Base-by-base conservation (phyloP, 2,329 filamentous ascomycete genomes). In the Sporothrix mexicana region DNA sequence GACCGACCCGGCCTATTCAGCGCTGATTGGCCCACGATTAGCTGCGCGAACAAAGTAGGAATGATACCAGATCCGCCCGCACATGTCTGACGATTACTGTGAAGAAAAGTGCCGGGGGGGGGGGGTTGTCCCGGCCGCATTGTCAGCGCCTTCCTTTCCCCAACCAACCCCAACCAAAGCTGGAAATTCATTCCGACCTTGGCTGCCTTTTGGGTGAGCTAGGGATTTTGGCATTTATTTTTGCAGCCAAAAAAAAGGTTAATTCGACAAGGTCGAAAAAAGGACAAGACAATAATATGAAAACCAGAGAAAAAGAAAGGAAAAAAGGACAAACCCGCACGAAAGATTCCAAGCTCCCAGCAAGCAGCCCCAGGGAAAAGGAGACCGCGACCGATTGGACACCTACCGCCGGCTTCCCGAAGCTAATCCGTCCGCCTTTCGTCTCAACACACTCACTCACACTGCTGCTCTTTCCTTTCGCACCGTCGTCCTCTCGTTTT, bases 341-440 rank as follows among this genome's bases (percentile, higher is more conserved):
- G 23, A 45, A 45, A 64, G n/a, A 47, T 43, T 43, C 41, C 8
- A 66, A 66, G 61, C 61, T 66, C 41, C 61, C 61, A 64, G 59
- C 41, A 64, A 59, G n/a, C 57, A 53, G 25, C 57, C 59, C 59
- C n/a, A 61, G 43, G 61, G 55, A 49, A 67, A 61, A 23, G 51
- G 62, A 59, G 25, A 55, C 55, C 43, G 30, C 64, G 64, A 61
- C 71, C 64, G 66, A 69, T 68, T 59, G 53, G 45, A 64, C 51
- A 25, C 67, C 67, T 25, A 69, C 57, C 66, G 71, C 25, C 71
- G 71, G n/a, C 47, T 10, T 57, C 36, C 71, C 66, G 66, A 66
- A 72, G 66, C 71, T 72, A 67, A 51, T 20, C 45, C 43, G 51
- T 61, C 23, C 66, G 25, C 45, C 17, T 30, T 45, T 23, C 59